Percentiles rank a stretch among this genome's conserved stretches.
phyloP scores from a whole-genome alignment of 2,329 filamentous ascomycete species.

The Xylariaceae sp. region DNA sequence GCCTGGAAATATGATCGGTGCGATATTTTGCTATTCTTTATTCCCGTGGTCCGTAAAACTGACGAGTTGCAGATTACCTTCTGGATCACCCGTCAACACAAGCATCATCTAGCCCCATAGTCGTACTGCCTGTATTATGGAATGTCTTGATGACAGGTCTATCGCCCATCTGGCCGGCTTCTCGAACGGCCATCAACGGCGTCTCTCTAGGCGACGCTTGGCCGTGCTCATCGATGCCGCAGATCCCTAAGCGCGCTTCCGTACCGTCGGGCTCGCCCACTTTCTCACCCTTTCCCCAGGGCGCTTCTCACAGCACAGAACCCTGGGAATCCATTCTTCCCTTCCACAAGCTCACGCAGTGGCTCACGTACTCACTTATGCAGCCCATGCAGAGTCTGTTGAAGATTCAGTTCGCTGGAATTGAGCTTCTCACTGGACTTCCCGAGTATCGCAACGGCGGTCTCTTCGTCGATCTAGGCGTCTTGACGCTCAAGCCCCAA shows the following conservation, averaged over 20 bases:
- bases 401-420: slow-evolving; percentile 73
- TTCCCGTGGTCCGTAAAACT: slow-evolving; percentile 1
- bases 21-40: slow-evolving; percentile 25
- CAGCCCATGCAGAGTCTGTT: slow-evolving; percentile 80
- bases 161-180: slow-evolving; percentile 79
- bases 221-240: slow-evolving; percentile 79
- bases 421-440: slow-evolving; percentile 77
- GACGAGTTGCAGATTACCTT: slow-evolving; percentile 65
- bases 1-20: slow-evolving; percentile 92
- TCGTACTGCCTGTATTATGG: slow-evolving; percentile 85
- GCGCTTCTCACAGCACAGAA: slow-evolving; percentile 29
- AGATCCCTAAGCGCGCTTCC: slow-evolving; percentile 29
- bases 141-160: slow-evolving; percentile 83
- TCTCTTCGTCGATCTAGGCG: slow-evolving; percentile 76
- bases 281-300: slow-evolving; percentile 43
- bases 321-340: slow-evolving; percentile 74
- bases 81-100: slow-evolving; percentile 85
- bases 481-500: slow-evolving; percentile 67
- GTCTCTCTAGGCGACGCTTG: slow-evolving; percentile 88
- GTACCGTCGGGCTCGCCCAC: slow-evolving; percentile 41
- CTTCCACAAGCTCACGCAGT: slow-evolving; percentile 92
- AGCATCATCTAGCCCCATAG: slow-evolving; percentile 80
- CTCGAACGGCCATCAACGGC: slow-evolving; percentile 81
- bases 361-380: slow-evolving; percentile 92
- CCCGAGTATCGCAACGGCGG: slow-evolving; percentile 93